Conservation (phyloP, 805 yeast species). For the Soucietia sequanensis region DNA sequence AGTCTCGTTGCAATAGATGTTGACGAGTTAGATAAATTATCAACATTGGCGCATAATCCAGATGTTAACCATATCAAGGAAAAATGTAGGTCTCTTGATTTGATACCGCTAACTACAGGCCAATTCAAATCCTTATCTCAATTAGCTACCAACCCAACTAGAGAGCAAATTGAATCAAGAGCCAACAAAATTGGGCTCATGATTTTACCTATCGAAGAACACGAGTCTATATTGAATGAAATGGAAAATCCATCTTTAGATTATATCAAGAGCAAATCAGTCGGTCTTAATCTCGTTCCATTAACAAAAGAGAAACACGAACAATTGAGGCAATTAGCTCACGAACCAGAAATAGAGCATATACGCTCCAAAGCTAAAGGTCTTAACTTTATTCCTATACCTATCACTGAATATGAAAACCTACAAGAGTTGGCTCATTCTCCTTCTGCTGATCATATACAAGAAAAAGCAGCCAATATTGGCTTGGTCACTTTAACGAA, state of each 20-base stretch:
- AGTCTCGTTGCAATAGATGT: constrained; percentile 9
- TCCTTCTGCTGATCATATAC: constrained; percentile 19
- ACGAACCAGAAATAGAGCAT: constrained; percentile 16
- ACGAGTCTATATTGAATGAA: too few species aligned
- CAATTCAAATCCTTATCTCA: constrained; percentile 1
- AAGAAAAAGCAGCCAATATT: constrained; percentile 10
- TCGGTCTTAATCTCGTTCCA: constrained; percentile 5
- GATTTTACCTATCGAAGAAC: too few species aligned
- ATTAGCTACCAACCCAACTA: neutral
- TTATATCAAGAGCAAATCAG: constrained; percentile 15
- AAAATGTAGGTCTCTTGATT: constrained; percentile 6
- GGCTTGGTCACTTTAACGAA: constrained; percentile 5
- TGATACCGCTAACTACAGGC: neutral
- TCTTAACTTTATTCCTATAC: constrained; percentile 7
- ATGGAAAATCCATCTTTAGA: constrained; percentile 16
- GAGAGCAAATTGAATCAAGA: constrained; percentile 5
- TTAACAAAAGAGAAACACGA: constrained; percentile 7
- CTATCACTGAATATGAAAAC: constrained; percentile 10
- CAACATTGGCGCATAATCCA: constrained; percentile 19
- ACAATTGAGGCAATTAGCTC: constrained; percentile 18
- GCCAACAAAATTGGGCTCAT: constrained; percentile 5
- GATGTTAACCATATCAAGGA: constrained; percentile 12
- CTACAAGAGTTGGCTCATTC: constrained; percentile 12
- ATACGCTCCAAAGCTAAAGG: constrained; percentile 12
- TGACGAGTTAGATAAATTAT: constrained; percentile 10